A percentile compares a stretch with the other conserved stretches of the same genome.
Conservation (phyloP, 2,329 filamentous ascomycete genomes). For the Colletotrichum viniferum region DNA sequence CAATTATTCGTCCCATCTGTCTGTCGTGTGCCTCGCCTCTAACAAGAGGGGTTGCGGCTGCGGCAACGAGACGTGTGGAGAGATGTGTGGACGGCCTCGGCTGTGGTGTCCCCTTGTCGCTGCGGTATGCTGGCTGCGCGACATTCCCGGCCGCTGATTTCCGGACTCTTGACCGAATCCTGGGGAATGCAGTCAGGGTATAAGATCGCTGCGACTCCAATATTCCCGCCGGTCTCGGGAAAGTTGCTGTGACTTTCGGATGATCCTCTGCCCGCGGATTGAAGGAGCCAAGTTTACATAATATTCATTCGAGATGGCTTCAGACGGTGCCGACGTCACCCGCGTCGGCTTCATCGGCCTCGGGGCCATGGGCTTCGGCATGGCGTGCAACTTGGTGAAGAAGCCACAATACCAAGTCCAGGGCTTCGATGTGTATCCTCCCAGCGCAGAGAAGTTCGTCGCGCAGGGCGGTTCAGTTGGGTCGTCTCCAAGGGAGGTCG, state of each 20-base stretch:
- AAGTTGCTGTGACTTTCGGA: background rate
- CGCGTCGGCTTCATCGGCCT: conserved; percentile 38
- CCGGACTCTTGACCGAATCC: background rate
- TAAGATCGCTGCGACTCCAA: conserved; percentile 12
- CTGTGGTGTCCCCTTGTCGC: background rate
- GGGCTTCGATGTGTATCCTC: conserved; percentile 34
- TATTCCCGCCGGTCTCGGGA: background rate
- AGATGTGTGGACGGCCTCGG: background rate
- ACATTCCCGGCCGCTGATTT: background rate
- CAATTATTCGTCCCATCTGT: background rate
- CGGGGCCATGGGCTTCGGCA: conserved; percentile 42
- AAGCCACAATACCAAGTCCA: conserved; percentile 32
- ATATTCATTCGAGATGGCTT: background rate
- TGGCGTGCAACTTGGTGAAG: conserved; percentile 36
- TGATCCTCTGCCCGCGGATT: background rate
- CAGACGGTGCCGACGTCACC: background rate
- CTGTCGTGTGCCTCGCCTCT: background rate
- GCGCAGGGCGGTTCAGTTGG: conserved; percentile 25
- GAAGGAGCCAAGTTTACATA: background rate
- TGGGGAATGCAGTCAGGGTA: conserved; percentile 4
- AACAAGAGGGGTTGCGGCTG: background rate
- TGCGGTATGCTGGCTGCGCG: background rate
- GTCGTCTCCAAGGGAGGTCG: conserved; percentile 30
- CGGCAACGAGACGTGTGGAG: background rate
- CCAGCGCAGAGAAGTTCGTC: conserved; percentile 32